A percentile compares a stretch with the other conserved stretches of the same genome.
Conservation (phyloP, 768 basidiomycete species). For the Lanmaoa rubissima region DNA sequence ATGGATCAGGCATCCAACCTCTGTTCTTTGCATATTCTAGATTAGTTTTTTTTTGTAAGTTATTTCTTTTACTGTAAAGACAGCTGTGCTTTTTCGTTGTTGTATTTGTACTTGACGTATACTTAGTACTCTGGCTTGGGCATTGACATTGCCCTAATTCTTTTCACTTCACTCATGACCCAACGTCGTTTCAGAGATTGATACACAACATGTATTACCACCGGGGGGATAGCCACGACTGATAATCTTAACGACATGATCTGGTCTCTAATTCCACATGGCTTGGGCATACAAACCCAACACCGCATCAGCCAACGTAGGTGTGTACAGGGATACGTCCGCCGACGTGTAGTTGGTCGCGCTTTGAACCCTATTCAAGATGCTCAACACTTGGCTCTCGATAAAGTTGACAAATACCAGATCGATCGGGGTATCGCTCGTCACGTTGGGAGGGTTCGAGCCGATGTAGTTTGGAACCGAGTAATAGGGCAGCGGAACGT, state of each 20-base stretch:
- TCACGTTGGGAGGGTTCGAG: conserved; percentile 50
- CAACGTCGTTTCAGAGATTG: not conserved
- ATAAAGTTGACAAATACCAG: conserved; percentile 79
- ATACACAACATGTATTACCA: not conserved
- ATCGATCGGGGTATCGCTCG: conserved; percentile 55
- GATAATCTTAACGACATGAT: not conserved
- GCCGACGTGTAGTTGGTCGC: conserved; percentile 45
- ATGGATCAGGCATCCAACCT: not conserved
- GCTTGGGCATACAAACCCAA: conserved; percentile 41
- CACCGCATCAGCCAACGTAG: conserved; percentile 38
- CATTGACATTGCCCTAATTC: not conserved
- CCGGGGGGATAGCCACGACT: not conserved
- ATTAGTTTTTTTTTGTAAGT: conserved; percentile 8
- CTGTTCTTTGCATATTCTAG: not conserved
- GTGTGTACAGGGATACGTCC: conserved; percentile 57
- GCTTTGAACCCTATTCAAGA: conserved; percentile 56
- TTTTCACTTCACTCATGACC: not conserved
- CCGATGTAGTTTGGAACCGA: conserved; percentile 55
- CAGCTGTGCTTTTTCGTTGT: not conserved
- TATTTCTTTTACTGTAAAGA: conserved; percentile 14
- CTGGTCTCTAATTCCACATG: conserved; percentile 28
- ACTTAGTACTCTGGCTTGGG: not conserved
- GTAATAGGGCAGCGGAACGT: conserved; percentile 59
- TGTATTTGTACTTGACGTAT: conserved; percentile 1
- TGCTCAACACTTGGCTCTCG: conserved; percentile 44